Conservation (phyloP, 2,329 filamentous ascomycete genomes). For the Daldinia eschscholtzii region DNA sequence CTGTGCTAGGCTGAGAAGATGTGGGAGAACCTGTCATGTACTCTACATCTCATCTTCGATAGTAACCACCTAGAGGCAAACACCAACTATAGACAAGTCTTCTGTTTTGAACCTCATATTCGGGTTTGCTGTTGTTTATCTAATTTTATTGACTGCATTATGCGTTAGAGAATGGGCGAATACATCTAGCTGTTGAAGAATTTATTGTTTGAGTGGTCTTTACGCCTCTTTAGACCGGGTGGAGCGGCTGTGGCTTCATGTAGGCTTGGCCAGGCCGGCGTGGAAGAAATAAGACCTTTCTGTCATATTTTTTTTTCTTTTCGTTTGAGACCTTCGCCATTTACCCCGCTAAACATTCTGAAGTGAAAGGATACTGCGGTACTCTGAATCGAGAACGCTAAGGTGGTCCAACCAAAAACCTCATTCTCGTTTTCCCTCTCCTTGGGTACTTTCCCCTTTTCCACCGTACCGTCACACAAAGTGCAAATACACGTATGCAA, state of each 20-base stretch:
- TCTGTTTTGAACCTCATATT: constrained; percentile 1
- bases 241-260: constrained; percentile 37
- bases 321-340: constrained; percentile 33
- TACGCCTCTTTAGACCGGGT: constrained; percentile 32
- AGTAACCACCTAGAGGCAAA: constrained; percentile 23
- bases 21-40: constrained; percentile 9
- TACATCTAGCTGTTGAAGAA: constrained; percentile 12
- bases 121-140: constrained; percentile 32
- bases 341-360: constrained; percentile 39
- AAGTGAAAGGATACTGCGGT: constrained; percentile 15
- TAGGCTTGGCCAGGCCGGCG: constrained; percentile 28
- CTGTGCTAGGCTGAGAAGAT: constrained; percentile 22
- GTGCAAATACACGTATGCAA: constrained; percentile 43
- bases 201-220: constrained; percentile 8
- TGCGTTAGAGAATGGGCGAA: constrained; percentile 3
- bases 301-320: constrained; percentile 20
- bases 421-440: constrained; percentile 13
- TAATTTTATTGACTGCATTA: constrained; percentile 10
- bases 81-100: constrained; percentile 21
- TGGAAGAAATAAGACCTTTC: constrained; percentile 28
- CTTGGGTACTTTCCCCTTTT: constrained; percentile 23
- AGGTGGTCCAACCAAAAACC: constrained; percentile 21
- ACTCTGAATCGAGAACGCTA: constrained; percentile 21
- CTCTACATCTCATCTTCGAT: constrained; percentile 16
- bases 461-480: constrained; percentile 31